These are phyloP conservation scores for Pulicaria dysenterica DNA, from an alignment of 129 eudicot species.

Conservation along the genomic window DNA sequence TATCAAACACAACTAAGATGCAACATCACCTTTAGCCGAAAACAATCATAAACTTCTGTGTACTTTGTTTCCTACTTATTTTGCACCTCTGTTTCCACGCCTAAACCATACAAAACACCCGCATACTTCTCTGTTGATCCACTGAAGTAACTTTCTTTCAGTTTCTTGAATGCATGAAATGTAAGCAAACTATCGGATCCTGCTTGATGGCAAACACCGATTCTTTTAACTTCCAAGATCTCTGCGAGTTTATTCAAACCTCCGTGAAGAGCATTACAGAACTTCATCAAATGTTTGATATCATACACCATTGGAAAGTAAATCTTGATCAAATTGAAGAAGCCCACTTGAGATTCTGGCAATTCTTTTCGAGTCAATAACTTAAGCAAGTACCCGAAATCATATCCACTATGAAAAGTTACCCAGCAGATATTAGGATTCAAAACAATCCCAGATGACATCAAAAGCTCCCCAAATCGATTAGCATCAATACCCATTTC, in stretches of 20 bases:
- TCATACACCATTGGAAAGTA: conserved; percentile 51
- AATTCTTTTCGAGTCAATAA: conserved; percentile 42
- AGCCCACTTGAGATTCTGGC: conserved; percentile 48
- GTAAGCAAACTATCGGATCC: conserved; percentile 65
- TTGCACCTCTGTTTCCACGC: conserved; percentile 36
- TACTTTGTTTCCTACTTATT: conserved; percentile 21
- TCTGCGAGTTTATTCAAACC: conserved; percentile 54
- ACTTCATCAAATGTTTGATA: conserved; percentile 57
- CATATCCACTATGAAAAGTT: conserved; percentile 62
- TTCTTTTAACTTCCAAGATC: conserved; percentile 43
- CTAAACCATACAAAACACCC: conserved; percentile 49
- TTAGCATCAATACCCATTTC: conserved; percentile 44
- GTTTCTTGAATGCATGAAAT: conserved; percentile 43
- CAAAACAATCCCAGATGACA: conserved; percentile 62
- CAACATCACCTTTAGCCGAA: conserved; percentile 17
- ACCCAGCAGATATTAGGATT: conserved; percentile 54
- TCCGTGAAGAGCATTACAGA: conserved; percentile 47
- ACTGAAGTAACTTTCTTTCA: conserved; percentile 43
- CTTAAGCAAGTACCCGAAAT: conserved; percentile 60
- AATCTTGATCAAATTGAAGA: conserved; percentile 46
- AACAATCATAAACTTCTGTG: conserved; percentile 20
- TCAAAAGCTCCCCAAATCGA: conserved; percentile 51
- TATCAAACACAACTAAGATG: conserved; percentile 26
- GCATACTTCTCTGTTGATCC: conserved; percentile 47
- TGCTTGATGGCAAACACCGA: conserved; percentile 57